These are phyloP conservation scores for Gossypium trilobum DNA, from an alignment of 441 rosid genomes.

Conservation along the genomic window DNA sequence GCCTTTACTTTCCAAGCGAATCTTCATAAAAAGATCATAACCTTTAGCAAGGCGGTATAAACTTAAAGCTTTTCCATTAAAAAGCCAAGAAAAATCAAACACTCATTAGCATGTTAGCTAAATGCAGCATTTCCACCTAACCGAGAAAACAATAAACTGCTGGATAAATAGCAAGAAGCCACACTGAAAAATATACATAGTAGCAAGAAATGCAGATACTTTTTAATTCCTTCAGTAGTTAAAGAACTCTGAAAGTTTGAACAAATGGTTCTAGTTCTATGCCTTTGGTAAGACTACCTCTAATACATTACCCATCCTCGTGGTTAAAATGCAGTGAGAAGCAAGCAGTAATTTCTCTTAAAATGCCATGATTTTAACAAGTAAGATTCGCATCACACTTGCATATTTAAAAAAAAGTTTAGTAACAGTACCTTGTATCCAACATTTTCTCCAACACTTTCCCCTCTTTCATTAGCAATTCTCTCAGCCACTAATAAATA, in stretches of 20 bases:
- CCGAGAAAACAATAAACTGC: constrained; percentile 2
- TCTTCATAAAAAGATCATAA: constrained; percentile 30
- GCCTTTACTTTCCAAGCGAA: constrained; percentile 85
- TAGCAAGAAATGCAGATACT: background rate
- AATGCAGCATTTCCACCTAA: background rate
- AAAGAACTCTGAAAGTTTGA: background rate
- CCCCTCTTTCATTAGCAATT: constrained; percentile 83
- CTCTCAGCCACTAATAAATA: constrained; percentile 82
- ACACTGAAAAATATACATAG: background rate
- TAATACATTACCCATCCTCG: background rate
- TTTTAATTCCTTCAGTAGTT: background rate
- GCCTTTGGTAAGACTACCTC: background rate
- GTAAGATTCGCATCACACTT: background rate
- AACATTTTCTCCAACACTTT: constrained; percentile 58
- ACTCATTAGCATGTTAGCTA: background rate
- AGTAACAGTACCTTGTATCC: constrained; percentile 73
- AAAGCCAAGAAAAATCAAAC: background rate
- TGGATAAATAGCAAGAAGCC: background rate
- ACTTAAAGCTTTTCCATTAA: background rate
- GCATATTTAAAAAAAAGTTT: background rate
- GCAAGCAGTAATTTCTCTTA: constrained; percentile 3
- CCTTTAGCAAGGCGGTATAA: background rate
- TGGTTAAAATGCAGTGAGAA: background rate
- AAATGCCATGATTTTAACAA: background rate
- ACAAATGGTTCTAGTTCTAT: constrained; percentile 1